A percentile compares a stretch with the other conserved stretches of the same genome.
Evolutionary conservation across 1,284 basidiomycete species (phyloP).

Genomic region (Xerocomus tenax): DNA sequence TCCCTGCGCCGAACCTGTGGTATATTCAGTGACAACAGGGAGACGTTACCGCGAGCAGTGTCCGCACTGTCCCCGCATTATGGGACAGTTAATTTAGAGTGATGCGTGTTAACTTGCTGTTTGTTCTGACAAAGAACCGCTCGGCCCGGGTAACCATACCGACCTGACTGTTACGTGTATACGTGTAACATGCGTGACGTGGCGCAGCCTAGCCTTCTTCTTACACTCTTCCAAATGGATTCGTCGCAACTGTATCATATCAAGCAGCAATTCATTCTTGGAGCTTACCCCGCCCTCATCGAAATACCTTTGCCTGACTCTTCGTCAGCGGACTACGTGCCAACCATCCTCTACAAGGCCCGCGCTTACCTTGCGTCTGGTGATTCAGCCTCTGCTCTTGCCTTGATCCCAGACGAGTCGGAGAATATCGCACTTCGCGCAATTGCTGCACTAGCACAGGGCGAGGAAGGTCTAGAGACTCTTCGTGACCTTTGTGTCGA

Average conservation of each 20-base stretch:
- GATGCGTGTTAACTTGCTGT: too few species aligned
- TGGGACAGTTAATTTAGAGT: too few species aligned
- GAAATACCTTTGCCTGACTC: slow-evolving; percentile 50
- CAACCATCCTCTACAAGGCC: slow-evolving; percentile 71
- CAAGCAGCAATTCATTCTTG: slow-evolving; percentile 79
- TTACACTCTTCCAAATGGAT: slow-evolving; percentile 44
- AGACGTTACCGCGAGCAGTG: too few species aligned
- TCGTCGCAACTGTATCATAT: slow-evolving; percentile 76
- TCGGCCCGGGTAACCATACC: too few species aligned
- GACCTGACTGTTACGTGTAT: too few species aligned
- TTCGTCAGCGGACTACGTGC: slow-evolving; percentile 54
- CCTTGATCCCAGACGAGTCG: slow-evolving; percentile 49
- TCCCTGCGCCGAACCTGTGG: not conserved
- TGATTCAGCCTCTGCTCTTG: slow-evolving; percentile 47
- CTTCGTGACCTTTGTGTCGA: slow-evolving; percentile 81
- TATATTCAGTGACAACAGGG: not conserved
- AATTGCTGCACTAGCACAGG: slow-evolving; percentile 58
- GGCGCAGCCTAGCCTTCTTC: not conserved
- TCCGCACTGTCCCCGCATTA: too few species aligned
- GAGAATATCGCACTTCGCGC: slow-evolving; percentile 67
- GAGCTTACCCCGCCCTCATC: slow-evolving; percentile 58
- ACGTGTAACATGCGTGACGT: too few species aligned
- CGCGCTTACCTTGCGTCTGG: slow-evolving; percentile 75
- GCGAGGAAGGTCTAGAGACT: slow-evolving; percentile 65
- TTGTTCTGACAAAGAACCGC: too few species aligned